These are phyloP conservation scores for Calocybe cyanea DNA, from an alignment of 768 basidiomycete species.

Conservation along the genomic window DNA sequence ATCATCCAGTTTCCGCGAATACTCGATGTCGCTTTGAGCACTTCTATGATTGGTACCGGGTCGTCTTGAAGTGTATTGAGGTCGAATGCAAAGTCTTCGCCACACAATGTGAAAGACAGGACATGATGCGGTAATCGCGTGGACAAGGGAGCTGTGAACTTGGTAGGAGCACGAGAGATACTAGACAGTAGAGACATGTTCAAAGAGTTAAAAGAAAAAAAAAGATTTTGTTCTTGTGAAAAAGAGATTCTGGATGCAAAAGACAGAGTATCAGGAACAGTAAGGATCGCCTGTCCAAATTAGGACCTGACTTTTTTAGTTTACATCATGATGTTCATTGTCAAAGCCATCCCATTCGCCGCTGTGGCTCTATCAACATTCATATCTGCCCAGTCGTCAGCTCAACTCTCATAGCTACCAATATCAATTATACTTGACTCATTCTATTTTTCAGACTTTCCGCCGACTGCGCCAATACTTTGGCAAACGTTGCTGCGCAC, in stretches of 20 bases:
- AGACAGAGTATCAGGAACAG: too few species aligned
- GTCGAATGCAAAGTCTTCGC: conserved; percentile 39
- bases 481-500: conserved; percentile 40
- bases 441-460: conserved; percentile 30
- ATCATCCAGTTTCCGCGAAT: conserved; percentile 56
- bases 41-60: conserved; percentile 39
- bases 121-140: conserved; percentile 4
- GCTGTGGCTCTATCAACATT: neutral
- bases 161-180: neutral
- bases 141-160: neutral
- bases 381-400: conserved; percentile 1
- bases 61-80: conserved; percentile 40
- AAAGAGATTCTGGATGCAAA: too few species aligned
- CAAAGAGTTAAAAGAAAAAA: neutral
- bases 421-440: too few species aligned
- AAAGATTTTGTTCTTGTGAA: neutral
- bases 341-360: neutral
- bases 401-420: neutral
- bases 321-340: neutral
- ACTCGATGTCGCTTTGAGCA: conserved; percentile 40
- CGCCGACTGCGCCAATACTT: conserved; percentile 39
- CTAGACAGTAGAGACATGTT: neutral
- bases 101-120: conserved; percentile 33
- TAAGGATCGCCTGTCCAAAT: too few species aligned
- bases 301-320: too few species aligned